Evolutionary conservation across 75 land plant genomes (phyloP), one percentile per base, ranked within the genome.

Genomic region (Pinus albicaulis): DNA sequence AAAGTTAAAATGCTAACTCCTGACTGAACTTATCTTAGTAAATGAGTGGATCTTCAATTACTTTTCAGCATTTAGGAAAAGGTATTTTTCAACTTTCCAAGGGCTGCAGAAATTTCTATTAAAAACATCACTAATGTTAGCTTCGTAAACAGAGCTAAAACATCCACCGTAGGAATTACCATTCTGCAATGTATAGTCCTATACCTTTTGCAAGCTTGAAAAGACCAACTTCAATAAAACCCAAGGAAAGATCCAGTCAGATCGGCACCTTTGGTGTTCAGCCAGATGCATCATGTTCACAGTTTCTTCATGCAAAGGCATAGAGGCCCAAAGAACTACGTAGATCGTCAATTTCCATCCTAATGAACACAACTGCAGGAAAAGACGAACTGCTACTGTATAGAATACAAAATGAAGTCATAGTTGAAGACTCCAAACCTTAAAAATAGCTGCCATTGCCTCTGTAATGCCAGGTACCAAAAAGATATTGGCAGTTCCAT

Each of bases 361-460:
- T 68, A 7, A 41, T n/a, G 41, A 68, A 68, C 19, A 4, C 0
- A 36, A 38, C 5, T 7, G 71, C 10, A 19, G 8, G 2, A 38
- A 22, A 1, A 34, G 41, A 68, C 19, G 13, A 68, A 68, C 71
- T 68, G 12, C 16, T 7, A 44, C 19, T 68, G 24, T 41, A 0
- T 14, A 36, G 1, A n/a, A 38, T 20, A 38, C 38, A 68, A 41
- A 38, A 68, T 3, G 19, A 22, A 19, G 31, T 66, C 31, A 31
- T 31, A 31, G 31, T 36, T 38, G 48, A 41, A n/a, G 3, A 38
- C 44, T 31, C 26, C 81, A 52, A 41, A 84, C 86, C 86, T 84
- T 84, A 60, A 84, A 84, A 48, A 82, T 77, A 36, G 75, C 76
- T 57, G 86, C 86, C 38, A 77, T 73, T 71, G 80, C 85, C 58